phyloP scores from a whole-genome alignment of 164 flowering plant species.

The Sedum album region DNA sequence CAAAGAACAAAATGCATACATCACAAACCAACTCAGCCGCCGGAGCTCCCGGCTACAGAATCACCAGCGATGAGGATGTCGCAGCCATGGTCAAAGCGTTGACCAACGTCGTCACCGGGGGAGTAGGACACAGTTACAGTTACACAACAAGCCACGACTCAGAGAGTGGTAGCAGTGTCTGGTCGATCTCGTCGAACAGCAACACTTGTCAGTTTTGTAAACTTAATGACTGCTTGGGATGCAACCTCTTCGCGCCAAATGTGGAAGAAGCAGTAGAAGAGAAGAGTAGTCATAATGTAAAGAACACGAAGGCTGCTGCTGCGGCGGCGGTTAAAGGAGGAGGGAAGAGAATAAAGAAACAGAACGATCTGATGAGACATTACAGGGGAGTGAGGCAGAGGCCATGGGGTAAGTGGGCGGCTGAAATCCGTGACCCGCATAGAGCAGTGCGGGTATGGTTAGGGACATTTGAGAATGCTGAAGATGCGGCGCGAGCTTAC shows the following conservation, averaged over 20 bases:
- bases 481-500: conserved; percentile 45
- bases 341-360: not conserved
- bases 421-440: too few relatives aligned
- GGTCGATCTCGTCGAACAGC: too few relatives aligned
- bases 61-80: conserved; percentile 36
- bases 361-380: not conserved
- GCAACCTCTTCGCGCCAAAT: conserved; percentile 27
- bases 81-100: conserved; percentile 39
- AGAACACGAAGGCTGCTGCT: not conserved
- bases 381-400: conserved; percentile 47
- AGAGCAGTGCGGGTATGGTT: conserved; percentile 40
- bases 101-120: conserved; percentile 30
- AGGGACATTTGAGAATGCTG: conserved; percentile 44
- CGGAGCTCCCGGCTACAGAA: not conserved
- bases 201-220: too few relatives aligned
- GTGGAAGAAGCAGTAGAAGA: not conserved
- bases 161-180: too few relatives aligned
- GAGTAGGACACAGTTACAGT: conserved; percentile 4
- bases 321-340: not conserved
- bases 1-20: not conserved
- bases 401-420: too few relatives aligned
- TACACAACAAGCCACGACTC: not conserved
- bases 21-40: not conserved
- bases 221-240: conserved; percentile 40
- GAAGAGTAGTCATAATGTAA: conserved; percentile 7